phyloP scores from a whole-genome alignment of 2,329 filamentous ascomycete species.

The Exophiala sp. region DNA sequence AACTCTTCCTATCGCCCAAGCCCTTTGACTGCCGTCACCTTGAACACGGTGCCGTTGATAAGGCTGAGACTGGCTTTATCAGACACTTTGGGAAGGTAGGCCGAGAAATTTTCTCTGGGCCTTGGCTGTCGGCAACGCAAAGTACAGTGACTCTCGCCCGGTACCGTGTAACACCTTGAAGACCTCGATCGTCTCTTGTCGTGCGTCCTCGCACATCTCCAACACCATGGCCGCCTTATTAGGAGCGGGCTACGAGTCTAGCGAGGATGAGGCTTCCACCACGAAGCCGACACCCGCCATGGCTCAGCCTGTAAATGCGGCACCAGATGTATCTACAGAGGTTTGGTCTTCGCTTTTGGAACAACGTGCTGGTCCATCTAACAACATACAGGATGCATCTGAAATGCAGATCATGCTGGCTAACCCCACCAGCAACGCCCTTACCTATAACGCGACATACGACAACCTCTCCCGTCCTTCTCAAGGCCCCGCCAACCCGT shows the following conservation, averaged over 20 bases:
- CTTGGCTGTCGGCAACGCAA: too few relatives aligned
- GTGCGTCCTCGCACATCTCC: neutral
- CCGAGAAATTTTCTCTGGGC: too few relatives aligned
- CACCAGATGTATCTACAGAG: slow-evolving; percentile 55
- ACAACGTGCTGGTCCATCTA: slow-evolving; percentile 28
- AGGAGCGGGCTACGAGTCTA: slow-evolving; percentile 45
- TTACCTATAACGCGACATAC: slow-evolving; percentile 60
- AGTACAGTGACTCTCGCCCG: too few relatives aligned
- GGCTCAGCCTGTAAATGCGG: slow-evolving; percentile 42
- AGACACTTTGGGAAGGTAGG: too few relatives aligned
- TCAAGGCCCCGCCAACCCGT: slow-evolving; percentile 71
- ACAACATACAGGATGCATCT: slow-evolving; percentile 45
- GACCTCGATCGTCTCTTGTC: too few relatives aligned
- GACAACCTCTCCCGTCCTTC: slow-evolving; percentile 65
- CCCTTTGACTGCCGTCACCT: too few relatives aligned
- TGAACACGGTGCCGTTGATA: too few relatives aligned
- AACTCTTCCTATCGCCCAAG: too few relatives aligned
- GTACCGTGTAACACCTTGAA: too few relatives aligned
- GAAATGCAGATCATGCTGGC: slow-evolving; percentile 51
- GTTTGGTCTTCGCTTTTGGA: slow-evolving; percentile 46
- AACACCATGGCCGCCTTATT: slow-evolving; percentile 43
- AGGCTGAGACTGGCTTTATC: too few relatives aligned
- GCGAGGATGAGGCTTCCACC: slow-evolving; percentile 44
- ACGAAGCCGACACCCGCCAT: slow-evolving; percentile 26
- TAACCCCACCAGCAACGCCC: slow-evolving; percentile 48